Base-by-base conservation (phyloP, 2,329 filamentous ascomycete species). In the Talaromyces sp. region DNA sequence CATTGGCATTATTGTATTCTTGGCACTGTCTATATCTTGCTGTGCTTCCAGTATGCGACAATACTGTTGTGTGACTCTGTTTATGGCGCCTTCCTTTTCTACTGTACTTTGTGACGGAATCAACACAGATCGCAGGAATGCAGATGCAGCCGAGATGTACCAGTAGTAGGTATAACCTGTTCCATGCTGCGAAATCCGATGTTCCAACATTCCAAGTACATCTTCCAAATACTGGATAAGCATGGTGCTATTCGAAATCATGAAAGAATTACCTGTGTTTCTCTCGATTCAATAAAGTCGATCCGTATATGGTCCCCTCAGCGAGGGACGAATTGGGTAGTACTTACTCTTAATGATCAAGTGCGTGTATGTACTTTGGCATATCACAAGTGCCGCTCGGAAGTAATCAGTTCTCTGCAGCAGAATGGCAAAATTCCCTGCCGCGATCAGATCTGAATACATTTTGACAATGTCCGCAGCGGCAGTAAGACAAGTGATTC, bases 151-250 rank as follows among this genome's bases (percentile, higher is more conserved):
- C 22, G 70, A 73, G 1, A 77, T 67, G 39, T 75, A 73, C 75
- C 75, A 79, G 62, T 74, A 74, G 27, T 73, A 69, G 17, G 78
- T 74, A 43, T 72, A 74, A 1, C 76, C 76, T 27, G 74, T 74
- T 25, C 77, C 77, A 10, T 74, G 72, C 3, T 69, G 68, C 47
- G 73, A 68, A 15, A 74, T 73, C 17, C 73, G 69, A 31, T 75
- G 69, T 66, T 78, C 76, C 17, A 78, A 70, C n/a, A 79, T 62
- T 8, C 66, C 65, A 7, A 78, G 69, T 0, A 71, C 70, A 41
- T 73, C 68, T 3, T 74, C 69, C 11, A 75, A 52, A 52, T 68
- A 69, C 25, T 65, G 65, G n/a, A 68, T 64, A 11, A 69, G 64
- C 17, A 61, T 61, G 19, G 39, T 54, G 37, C 54, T 69, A 63